Base-by-base conservation (phyloP, 108 stramenopile species). In the Nitzschia putrida region DNA sequence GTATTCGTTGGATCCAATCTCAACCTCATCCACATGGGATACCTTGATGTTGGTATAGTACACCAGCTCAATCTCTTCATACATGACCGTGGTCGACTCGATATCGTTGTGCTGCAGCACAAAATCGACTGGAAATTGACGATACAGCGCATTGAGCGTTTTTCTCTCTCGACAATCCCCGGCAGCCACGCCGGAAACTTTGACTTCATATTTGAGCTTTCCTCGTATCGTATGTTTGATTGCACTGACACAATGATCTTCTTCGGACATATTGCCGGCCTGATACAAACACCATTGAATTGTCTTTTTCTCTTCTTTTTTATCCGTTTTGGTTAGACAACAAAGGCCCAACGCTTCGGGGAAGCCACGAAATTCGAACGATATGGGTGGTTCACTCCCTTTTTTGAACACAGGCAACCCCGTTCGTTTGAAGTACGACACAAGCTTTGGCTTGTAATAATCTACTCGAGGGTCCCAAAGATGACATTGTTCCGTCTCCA, bases 201-300 rank as follows among this genome's bases (percentile, higher is more conserved):
- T 18, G 8, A 58, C 57, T 58, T 58, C 25, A 58, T 58, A 58
- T 34, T 58, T 58, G 7, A 58, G 16, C 25, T 58, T 58, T 7
- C 57, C 57, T 10, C 57, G 57, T 29, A 58, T 29, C 26, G 57
- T 58, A 34, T 58, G 57, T 58, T 58, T 58, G 29, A 58, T 58
- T 8, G 57, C 57, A 24, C 34, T 24, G 24, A 58, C 57, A 58
- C 57, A 58, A 58, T 58, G 57, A 7, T 58, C 57, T 16, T 58
- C 57, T 34, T 18, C 57, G 8, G 57, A 58, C 6, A 34, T 12
- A 13, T 26, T 26, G 34, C 29, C 29, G 24, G 13, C 24, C 29
- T 58, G 23, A 23, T 58, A 26, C 21, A 58, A 29, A 13, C 24
- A 22, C 57, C 57, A 58, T 24, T 58, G 22, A 58, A 58, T 58